Evolutionary conservation across 1,284 basidiomycete species (phyloP).

Genomic region (Cerioporus squamosus): DNA sequence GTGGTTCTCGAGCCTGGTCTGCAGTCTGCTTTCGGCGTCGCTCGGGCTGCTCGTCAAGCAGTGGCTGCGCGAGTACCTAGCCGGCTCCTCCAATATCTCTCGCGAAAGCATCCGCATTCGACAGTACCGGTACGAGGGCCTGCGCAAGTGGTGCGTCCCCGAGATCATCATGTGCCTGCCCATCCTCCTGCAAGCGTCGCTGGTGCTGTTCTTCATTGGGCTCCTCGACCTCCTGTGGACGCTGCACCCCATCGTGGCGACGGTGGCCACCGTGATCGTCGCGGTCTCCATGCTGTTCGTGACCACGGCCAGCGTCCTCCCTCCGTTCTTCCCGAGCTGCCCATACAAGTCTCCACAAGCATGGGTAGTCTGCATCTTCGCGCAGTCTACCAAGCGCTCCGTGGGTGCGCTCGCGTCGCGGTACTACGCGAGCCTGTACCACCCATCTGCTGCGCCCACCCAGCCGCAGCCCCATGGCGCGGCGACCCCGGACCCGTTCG

Average conservation of each 20-base stretch:
- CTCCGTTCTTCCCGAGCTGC: constrained; percentile 14
- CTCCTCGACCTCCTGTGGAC: constrained; percentile 21
- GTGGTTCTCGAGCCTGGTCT: constrained; percentile 24
- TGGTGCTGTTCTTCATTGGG: constrained; percentile 23
- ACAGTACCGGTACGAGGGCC: constrained; percentile 20
- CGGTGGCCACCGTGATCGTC: constrained; percentile 13
- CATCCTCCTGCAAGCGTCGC: constrained; percentile 18
- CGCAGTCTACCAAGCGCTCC: constrained; percentile 12
- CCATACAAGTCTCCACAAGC: constrained; percentile 23
- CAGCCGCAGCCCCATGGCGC: background rate
- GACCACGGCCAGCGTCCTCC: constrained; percentile 10
- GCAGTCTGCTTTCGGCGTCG: constrained; percentile 17
- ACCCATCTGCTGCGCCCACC: background rate
- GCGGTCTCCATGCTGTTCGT: constrained; percentile 6
- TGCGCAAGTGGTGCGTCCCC: constrained; percentile 17
- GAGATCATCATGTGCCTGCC: constrained; percentile 22
- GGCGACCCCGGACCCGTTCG: constrained; percentile 11
- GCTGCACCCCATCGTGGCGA: constrained; percentile 15
- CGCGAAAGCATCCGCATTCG: constrained; percentile 22
- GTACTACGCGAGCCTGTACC: constrained; percentile 8
- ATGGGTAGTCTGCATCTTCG: constrained; percentile 13
- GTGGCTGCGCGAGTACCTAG: constrained; percentile 24
- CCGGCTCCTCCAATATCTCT: constrained; percentile 18
- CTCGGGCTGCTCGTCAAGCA: constrained; percentile 23
- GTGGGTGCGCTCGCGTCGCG: constrained; percentile 5